These are phyloP conservation scores for Tylopilus sp. DNA, from an alignment of 768 basidiomycete genomes.

Conservation along the genomic window DNA sequence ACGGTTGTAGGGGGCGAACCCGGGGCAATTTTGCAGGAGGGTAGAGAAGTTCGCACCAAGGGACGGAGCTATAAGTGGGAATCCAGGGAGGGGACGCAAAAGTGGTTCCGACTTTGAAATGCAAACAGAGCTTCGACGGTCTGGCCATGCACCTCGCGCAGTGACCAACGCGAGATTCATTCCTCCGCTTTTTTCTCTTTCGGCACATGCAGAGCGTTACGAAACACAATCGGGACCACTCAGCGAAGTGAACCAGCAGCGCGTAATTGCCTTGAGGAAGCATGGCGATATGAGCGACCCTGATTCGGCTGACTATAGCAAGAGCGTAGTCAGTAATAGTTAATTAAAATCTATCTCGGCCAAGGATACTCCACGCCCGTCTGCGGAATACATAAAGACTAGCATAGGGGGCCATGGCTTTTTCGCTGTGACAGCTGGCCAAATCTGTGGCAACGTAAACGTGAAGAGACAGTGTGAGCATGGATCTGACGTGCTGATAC, in stretches of 20 bases:
- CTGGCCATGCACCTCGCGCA: constrained; percentile 35
- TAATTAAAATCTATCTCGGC: constrained; percentile 35
- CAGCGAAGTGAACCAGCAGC: constrained; percentile 37
- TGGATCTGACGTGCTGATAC: constrained; percentile 34
- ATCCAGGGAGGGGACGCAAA: constrained; percentile 27
- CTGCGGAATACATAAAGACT: constrained; percentile 36
- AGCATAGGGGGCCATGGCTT: constrained; percentile 31
- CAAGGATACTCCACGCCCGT: constrained; percentile 31
- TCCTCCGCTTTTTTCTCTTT: constrained; percentile 28
- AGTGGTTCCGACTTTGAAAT: constrained; percentile 34
- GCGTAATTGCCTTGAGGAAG: constrained; percentile 35
- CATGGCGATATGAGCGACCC: constrained; percentile 29
- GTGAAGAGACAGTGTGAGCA: constrained; percentile 28
- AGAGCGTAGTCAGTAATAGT: constrained; percentile 22
- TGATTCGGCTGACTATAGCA: constrained; percentile 23
- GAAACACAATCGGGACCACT: constrained; percentile 31
- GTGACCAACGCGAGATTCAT: constrained; percentile 36
- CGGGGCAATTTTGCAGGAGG: constrained; percentile 22
- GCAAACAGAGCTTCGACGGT: constrained; percentile 32
- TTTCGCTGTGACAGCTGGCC: constrained; percentile 18
- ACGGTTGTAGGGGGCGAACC: constrained; percentile 16
- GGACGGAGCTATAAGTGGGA: constrained; percentile 29
- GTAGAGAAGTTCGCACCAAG: constrained; percentile 12
- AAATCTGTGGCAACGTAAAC: constrained; percentile 31
- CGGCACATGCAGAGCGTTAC: constrained; percentile 32